Evolutionary conservation across 2,329 filamentous ascomycete species (phyloP).

Genomic region (Didymosphaeria variabile): DNA sequence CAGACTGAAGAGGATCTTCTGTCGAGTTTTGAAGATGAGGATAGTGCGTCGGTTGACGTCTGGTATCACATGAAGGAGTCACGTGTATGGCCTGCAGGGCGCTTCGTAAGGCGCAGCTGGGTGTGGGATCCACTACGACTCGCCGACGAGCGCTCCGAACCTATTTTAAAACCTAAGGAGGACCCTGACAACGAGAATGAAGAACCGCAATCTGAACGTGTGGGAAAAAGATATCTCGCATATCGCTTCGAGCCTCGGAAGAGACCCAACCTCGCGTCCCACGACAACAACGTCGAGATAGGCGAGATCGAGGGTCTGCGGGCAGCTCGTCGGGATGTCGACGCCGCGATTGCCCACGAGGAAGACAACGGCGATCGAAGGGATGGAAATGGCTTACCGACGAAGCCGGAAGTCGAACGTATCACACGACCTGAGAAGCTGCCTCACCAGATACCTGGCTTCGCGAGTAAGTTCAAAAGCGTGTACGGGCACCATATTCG

Average conservation of each 20-base stretch:
- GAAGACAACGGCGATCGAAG: not conserved
- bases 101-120: slow-evolving; percentile 18
- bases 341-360: not conserved
- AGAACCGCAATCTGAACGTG: not conserved
- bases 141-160: not conserved
- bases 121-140: slow-evolving; percentile 1
- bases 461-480: not conserved
- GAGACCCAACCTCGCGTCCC: not conserved
- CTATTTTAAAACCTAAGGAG: not conserved
- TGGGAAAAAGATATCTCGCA: not conserved
- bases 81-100: slow-evolving; percentile 11
- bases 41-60: not conserved
- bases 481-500: slow-evolving; percentile 12
- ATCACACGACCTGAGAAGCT: not conserved
- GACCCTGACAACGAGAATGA: not conserved
- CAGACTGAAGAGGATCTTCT: slow-evolving; percentile 26
- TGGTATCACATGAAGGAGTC: slow-evolving; percentile 2
- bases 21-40: not conserved
- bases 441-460: not conserved
- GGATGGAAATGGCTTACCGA: not conserved
- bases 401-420: not conserved
- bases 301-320: not conserved
- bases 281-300: not conserved
- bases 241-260: not conserved
- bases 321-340: not conserved